Conservation (phyloP, 805 yeast species). For the Brettanomyces custersianus region DNA sequence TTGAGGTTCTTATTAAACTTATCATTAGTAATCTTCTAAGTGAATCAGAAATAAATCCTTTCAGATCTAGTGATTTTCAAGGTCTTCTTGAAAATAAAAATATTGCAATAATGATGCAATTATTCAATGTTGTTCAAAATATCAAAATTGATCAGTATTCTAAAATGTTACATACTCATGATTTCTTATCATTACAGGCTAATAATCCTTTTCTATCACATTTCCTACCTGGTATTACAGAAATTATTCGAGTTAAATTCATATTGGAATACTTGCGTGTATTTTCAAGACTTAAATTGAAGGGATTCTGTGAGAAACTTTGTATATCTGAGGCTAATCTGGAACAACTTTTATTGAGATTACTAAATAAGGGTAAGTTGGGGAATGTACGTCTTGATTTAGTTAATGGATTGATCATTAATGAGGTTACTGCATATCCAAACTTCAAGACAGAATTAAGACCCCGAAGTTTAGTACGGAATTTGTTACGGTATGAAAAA, state of each 20-base stretch:
- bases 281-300: slow-evolving; percentile 17
- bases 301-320: slow-evolving; percentile 12
- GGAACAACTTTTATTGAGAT: slow-evolving; percentile 17
- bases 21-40: slow-evolving; percentile 53
- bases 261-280: slow-evolving; percentile 14
- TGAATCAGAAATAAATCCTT: slow-evolving; percentile 61
- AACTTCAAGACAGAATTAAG: no score
- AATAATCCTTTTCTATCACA: slow-evolving; percentile 11
- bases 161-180: slow-evolving; percentile 8
- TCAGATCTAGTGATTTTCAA: slow-evolving; percentile 61
- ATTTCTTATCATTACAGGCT: slow-evolving; percentile 7
- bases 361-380: slow-evolving; percentile 18
- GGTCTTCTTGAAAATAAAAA: slow-evolving; percentile 18
- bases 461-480: slow-evolving; percentile 10
- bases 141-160: slow-evolving; percentile 18
- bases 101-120: slow-evolving; percentile 16
- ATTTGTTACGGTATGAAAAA: slow-evolving; percentile 7
- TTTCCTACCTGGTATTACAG: slow-evolving; percentile 19
- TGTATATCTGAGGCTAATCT: slow-evolving; percentile 12
- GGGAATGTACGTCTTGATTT: slow-evolving; percentile 18
- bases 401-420: slow-evolving; percentile 12
- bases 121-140: slow-evolving; percentile 20
- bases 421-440: slow-evolving; percentile 3
- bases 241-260: slow-evolving; percentile 17
- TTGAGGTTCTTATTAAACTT: slow-evolving; percentile 49